Evolutionary conservation across 2,329 filamentous ascomycete species (phyloP).

Genomic region (Pseudogymnoascus sp.): DNA sequence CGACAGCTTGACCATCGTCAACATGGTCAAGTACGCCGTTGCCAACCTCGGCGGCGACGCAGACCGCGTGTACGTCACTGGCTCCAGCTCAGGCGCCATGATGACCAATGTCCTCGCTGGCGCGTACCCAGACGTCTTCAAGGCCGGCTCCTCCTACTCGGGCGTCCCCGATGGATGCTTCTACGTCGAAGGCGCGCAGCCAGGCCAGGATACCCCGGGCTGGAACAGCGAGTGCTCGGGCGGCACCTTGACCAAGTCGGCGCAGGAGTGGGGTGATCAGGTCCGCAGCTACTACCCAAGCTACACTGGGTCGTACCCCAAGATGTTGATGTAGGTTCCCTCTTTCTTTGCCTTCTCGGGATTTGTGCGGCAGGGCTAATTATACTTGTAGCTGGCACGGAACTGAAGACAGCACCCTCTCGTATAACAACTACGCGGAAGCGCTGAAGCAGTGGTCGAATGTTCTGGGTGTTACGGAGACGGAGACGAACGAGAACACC

Average conservation of each 20-base stretch:
- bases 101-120: slow-evolving; percentile 43
- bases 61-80: slow-evolving; percentile 45
- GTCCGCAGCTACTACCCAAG: slow-evolving; percentile 34
- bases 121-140: slow-evolving; percentile 40
- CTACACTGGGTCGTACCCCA: slow-evolving; percentile 33
- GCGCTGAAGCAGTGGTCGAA: slow-evolving; percentile 39
- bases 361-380: neutral
- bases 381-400: slow-evolving; percentile 29
- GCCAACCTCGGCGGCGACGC: slow-evolving; percentile 42
- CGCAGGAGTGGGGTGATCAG: slow-evolving; percentile 40
- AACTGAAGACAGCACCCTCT: slow-evolving; percentile 32
- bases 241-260: slow-evolving; percentile 22
- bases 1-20: slow-evolving; percentile 47
- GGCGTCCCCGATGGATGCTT: slow-evolving; percentile 40
- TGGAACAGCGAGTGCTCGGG: slow-evolving; percentile 45
- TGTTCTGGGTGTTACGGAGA: slow-evolving; percentile 31
- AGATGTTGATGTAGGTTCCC: slow-evolving; percentile 28
- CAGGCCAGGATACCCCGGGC: slow-evolving; percentile 33
- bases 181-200: slow-evolving; percentile 30
- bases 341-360: neutral
- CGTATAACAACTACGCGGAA: slow-evolving; percentile 34
- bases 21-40: slow-evolving; percentile 51
- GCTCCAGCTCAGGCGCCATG: slow-evolving; percentile 41
- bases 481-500: slow-evolving; percentile 19
- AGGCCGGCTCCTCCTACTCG: slow-evolving; percentile 36